These are phyloP conservation scores for Diacronema lutheri DNA, from an alignment of 78 protist genomes.

Conservation along the genomic window DNA sequence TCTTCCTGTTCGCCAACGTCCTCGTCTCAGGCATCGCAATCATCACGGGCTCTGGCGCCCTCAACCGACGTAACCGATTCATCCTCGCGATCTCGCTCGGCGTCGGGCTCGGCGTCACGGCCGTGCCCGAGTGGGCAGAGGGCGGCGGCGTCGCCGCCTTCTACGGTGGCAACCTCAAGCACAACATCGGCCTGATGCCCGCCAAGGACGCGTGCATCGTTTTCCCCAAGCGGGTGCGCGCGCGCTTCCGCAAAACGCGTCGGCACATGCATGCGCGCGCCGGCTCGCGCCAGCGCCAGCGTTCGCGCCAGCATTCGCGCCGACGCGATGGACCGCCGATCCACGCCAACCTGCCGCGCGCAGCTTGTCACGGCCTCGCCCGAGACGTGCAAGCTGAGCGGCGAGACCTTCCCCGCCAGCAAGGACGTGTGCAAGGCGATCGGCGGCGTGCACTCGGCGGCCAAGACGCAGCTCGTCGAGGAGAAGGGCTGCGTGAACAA, in stretches of 20 bases:
- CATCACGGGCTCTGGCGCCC: background rate
- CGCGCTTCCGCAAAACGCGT: too few relatives aligned
- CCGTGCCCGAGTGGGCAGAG: background rate
- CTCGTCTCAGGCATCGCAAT: slow-evolving; percentile 1
- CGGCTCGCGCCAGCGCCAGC: too few relatives aligned
- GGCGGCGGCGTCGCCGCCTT: background rate
- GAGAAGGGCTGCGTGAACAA: background rate
- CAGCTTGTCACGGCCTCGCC: too few relatives aligned
- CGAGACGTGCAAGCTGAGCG: too few relatives aligned
- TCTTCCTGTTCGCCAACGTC: slow-evolving; percentile 12
- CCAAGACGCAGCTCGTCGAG: background rate
- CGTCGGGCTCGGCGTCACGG: slow-evolving; percentile 16
- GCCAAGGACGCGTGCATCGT: background rate
- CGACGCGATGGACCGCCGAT: too few relatives aligned
- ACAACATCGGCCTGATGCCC: background rate
- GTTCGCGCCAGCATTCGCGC: too few relatives aligned
- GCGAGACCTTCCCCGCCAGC: too few relatives aligned
- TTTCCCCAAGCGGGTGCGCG: background rate
- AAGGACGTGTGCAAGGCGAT: background rate
- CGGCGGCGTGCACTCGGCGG: background rate
- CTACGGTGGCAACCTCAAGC: background rate
- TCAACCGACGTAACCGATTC: slow-evolving; percentile 16
- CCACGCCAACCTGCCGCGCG: too few relatives aligned
- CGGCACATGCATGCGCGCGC: too few relatives aligned
- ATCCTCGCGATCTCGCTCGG: slow-evolving; percentile 7